Conservation (phyloP, 331 rosid genomes). For the Pyrus hybrid region DNA sequence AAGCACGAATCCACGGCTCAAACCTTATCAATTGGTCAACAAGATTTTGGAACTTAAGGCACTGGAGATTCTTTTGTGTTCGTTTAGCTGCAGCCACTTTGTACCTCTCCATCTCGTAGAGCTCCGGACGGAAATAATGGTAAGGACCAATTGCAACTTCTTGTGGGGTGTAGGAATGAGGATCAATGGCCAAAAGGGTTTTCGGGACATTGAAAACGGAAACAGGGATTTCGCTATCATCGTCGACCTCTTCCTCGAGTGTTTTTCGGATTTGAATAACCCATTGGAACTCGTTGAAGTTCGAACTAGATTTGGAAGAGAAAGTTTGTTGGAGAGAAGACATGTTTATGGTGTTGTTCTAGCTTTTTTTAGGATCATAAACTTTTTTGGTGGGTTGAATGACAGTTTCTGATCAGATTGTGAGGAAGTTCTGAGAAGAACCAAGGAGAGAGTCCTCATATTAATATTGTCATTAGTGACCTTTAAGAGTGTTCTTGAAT, state of each 20-base stretch:
- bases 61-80: slow-evolving; percentile 32
- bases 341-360: slow-evolving; percentile 8
- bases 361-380: background rate
- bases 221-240: slow-evolving; percentile 33
- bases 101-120: slow-evolving; percentile 65
- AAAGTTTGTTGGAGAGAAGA: slow-evolving; percentile 27
- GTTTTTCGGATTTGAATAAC: slow-evolving; percentile 52
- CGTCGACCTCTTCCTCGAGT: slow-evolving; percentile 51
- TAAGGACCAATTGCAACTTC: slow-evolving; percentile 72
- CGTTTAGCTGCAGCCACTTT: slow-evolving; percentile 57
- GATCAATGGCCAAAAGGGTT: slow-evolving; percentile 57
- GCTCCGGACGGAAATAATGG: slow-evolving; percentile 65
- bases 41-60: slow-evolving; percentile 28
- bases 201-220: slow-evolving; percentile 66
- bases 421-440: slow-evolving; percentile 10
- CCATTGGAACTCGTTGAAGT: slow-evolving; percentile 56
- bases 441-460: background rate
- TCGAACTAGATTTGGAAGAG: slow-evolving; percentile 21
- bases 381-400: background rate
- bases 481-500: background rate
- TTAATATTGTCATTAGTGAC: slow-evolving; percentile 4
- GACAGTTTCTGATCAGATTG: slow-evolving; percentile 12
- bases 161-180: slow-evolving; percentile 61
- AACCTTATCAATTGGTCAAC: slow-evolving; percentile 39
- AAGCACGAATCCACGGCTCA: slow-evolving; percentile 41